phyloP scores from a whole-genome alignment of 768 basidiomycete species.

The Termitomyces sp. region DNA sequence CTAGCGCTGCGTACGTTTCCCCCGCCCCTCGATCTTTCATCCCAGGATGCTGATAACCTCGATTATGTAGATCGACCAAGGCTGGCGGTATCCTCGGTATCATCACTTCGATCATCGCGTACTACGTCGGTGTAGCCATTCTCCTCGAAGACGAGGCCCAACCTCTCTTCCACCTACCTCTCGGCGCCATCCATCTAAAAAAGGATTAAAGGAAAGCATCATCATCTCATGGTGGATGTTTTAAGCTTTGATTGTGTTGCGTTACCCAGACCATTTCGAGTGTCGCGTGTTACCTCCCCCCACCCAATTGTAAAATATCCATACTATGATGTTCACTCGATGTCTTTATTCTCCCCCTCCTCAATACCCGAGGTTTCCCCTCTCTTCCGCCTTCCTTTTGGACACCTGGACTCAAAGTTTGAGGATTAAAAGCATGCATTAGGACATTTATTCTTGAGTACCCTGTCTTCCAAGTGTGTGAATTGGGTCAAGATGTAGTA shows the following conservation, averaged over 20 bases:
- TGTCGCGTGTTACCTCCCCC: too few relatives aligned
- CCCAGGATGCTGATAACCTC: background rate
- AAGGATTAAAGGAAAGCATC: too few relatives aligned
- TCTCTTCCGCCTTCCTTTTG: constrained; percentile 36
- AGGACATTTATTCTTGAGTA: background rate
- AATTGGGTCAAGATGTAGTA: too few relatives aligned
- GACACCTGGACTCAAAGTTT: constrained; percentile 30
- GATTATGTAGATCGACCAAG: constrained; percentile 31
- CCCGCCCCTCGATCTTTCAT: background rate
- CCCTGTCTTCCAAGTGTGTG: too few relatives aligned
- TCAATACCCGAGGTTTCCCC: too few relatives aligned
- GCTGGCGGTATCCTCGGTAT: constrained; percentile 44
- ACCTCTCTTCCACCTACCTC: constrained; percentile 34
- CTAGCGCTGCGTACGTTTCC: constrained; percentile 23
- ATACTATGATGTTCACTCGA: too few relatives aligned
- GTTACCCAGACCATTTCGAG: too few relatives aligned
- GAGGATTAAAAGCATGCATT: background rate
- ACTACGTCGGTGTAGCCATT: constrained; percentile 43
- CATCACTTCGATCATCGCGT: constrained; percentile 44
- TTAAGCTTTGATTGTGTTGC: too few relatives aligned
- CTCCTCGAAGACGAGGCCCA: constrained; percentile 38
- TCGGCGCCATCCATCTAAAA: too few relatives aligned
- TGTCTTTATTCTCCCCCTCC: too few relatives aligned
- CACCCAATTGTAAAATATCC: too few relatives aligned
- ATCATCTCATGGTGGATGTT: too few relatives aligned